Conservation (phyloP, 345 rosid species). For the Salix brachista region DNA sequence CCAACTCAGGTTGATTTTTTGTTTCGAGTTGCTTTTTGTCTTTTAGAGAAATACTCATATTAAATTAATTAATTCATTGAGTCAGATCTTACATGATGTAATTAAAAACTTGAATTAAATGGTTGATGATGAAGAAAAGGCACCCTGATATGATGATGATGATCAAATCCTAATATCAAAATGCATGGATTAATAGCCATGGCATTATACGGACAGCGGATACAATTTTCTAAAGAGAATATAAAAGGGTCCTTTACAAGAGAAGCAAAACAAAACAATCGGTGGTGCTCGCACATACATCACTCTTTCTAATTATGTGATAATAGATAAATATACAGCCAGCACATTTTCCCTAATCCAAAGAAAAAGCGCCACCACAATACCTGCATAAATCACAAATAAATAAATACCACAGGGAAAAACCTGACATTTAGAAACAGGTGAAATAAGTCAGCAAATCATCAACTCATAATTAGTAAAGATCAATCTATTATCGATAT, state of each 20-base stretch:
- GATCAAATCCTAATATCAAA: neutral
- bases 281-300: neutral
- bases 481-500: neutral
- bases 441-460: neutral
- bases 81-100: too few relatives aligned
- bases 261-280: neutral
- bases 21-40: too few relatives aligned
- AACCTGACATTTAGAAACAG: neutral
- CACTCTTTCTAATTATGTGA: constrained; percentile 1
- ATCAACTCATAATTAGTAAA: neutral
- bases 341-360: neutral
- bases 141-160: neutral
- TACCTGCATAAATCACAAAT: constrained; percentile 7
- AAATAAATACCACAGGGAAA: neutral
- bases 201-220: neutral
- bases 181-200: neutral
- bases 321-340: neutral
- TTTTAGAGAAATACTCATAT: too few relatives aligned
- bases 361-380: constrained; percentile 11
- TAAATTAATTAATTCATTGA: too few relatives aligned
- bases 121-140: too few relatives aligned
- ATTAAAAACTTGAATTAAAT: too few relatives aligned
- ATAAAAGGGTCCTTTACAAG: neutral
- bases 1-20: too few relatives aligned
- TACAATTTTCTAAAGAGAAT: neutral